These are phyloP conservation scores for Paramecium tetraurelia DNA, from an alignment of 73 alveolate species.

Conservation along the genomic window DNA sequence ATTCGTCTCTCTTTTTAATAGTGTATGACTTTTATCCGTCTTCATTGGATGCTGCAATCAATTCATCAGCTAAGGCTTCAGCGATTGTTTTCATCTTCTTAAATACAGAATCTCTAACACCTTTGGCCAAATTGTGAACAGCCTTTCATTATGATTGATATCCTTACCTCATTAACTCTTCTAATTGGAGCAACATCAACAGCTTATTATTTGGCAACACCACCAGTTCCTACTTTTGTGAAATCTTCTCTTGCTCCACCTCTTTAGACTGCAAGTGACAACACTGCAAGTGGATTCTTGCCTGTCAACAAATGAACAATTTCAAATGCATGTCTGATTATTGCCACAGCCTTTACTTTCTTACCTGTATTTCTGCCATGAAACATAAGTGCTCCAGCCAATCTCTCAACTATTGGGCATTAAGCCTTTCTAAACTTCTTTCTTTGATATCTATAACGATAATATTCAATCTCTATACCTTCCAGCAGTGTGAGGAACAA, in stretches of 20 bases:
- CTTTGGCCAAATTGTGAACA: conserved; percentile 93
- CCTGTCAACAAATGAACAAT: conserved; percentile 95
- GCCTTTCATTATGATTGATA: conserved; percentile 60
- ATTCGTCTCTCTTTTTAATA: conserved; percentile 97
- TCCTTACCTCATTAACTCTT: conserved; percentile 89
- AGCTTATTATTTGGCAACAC: conserved; percentile 99
- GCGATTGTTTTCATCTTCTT: conserved; percentile 97
- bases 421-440: conserved; percentile 97
- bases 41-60: conserved; percentile 95
- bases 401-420: conserved; percentile 99
- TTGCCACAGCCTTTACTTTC: conserved; percentile 97
- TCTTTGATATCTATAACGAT: conserved; percentile 81
- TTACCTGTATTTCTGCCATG: conserved; percentile 99
- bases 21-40: conserved; percentile 92
- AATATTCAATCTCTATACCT: background rate
- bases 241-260: conserved; percentile 99
- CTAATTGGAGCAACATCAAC: conserved; percentile 99
- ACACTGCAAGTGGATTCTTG: conserved; percentile 96
- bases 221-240: conserved; percentile 99
- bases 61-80: conserved; percentile 98
- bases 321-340: conserved; percentile 97
- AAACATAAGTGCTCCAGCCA: conserved; percentile 93
- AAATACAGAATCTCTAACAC: conserved; percentile 97
- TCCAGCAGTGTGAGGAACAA: conserved; percentile 99
- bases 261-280: conserved; percentile 93